Base-by-base conservation (phyloP, 2,329 filamentous ascomycete genomes). In the Pseudocercospora crystallina region DNA sequence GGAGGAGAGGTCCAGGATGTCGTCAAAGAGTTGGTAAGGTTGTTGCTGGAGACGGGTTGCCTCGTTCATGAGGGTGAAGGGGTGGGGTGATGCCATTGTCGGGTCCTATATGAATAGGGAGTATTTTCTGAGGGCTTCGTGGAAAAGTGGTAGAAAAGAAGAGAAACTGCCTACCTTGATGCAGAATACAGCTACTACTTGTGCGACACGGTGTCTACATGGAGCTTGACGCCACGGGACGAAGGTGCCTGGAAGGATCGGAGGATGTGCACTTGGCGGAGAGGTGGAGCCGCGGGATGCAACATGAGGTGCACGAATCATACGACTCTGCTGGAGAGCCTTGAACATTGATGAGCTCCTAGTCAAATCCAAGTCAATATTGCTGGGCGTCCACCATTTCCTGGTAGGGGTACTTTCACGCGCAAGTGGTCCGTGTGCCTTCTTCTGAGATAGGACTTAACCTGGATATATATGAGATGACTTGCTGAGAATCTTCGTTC, bases 1-100 rank as follows among this genome's bases (percentile, higher is more conserved):
- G n/a, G 68, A 67, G 2, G 63, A 69, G 38, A 68, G 56, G 15
- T 66, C 51, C 39, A 65, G 58, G 40, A 68, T 68, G 39, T 70
- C 65, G 43, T 69, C 61, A 51, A 69, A 73, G 40, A 74, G 64
- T 42, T 65, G 64, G 41, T 61, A 51, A 30, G 36, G 31, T 37
- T 26, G 14, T n/a, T 15, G 10, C 36, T 36, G 20, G 20, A 26
- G 20, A 26, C 20, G 20, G 8, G 38, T 20, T n/a, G 26, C 26
- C 30, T 47, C 31, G 26, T 45, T 33, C 32, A 50, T n/a, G 41
- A 43, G 17, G 14, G 42, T 53, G 41, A 50, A 50, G 14, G 46
- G 51, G 17, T 46, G 15, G 14, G 29, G 30, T 8, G 26, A 42
- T 5, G 26, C 40, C 40, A 42, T 42, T n/a, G n/a, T 39, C 36